Base-by-base conservation (phyloP, 352 stramenopile species). In the Globisporangium irregulare region DNA sequence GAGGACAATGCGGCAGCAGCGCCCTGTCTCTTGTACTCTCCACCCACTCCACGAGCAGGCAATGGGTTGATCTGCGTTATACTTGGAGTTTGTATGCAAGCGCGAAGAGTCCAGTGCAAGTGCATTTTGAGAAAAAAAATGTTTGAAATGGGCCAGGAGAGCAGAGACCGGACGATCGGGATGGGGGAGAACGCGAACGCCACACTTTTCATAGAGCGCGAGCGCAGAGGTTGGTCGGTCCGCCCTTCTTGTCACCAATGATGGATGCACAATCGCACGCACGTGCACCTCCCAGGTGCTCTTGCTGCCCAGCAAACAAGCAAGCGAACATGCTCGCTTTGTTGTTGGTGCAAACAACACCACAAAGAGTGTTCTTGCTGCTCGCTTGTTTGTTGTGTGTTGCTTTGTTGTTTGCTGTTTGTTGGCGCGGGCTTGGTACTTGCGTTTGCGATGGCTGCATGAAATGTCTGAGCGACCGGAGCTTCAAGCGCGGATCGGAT, bases 221-320 rank as follows among this genome's bases (percentile, higher is more conserved):
- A 1, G 41, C 41, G 41, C 41, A 50, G 41, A 50, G 43, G 43
- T 20, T 51, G 43, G 43, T 22, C 41, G 48, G 60, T 66, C 60
- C 60, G 60, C 60, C 60, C 60, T 41, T 66, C 27, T 66, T 41
- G 38, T 25, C 29, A 43, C 18, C 32, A 36, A 46, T 66, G 51
- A 59, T 66, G 60, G 60, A 66, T 66, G 60, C 60, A 57, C 60
- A 56, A 41, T 59, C 60, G 60, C 60, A 66, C 60, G 60, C 60
- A 58, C n/a, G 29, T 14, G 32, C 32, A 41, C 51, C n/a, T 41
- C 51, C 41, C 43, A 60, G 56, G n/a, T 48, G 56, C 56, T 32
- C 32, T 61, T 61, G 56, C 8, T 61, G 55, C 55, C 32, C 38
- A 18, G 0, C 38, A 51, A 51, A 20, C 43, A 51, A 24, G 43